Evolutionary conservation across 139 green algal genomes (phyloP), one percentile per base, ranked within the genome.

Genomic region (Ettlia oleoabundans): DNA sequence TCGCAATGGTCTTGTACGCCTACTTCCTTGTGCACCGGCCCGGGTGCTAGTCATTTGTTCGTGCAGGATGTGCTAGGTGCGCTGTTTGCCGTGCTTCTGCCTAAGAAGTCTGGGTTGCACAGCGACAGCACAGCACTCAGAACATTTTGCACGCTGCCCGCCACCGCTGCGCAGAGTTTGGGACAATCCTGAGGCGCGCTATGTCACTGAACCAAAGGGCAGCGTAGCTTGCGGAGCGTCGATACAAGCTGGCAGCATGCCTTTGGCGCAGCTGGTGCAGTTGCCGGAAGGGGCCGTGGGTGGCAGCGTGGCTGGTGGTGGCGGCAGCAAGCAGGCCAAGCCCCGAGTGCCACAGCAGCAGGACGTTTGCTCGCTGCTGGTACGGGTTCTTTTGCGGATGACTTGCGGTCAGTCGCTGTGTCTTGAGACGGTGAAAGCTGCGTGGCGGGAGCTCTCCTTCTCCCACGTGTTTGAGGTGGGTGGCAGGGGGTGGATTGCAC

Each of bases 401-500:
- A 21, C 37, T 15, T 22, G 62, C 22, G 79, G 79, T 26, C 22
- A 68, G 55, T 24, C 19, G 38, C 55, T 79, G 40, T 35, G 21
- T 10, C 55, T 86, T 52, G 70, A 53, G 15, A 83, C 64, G 21
- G 69, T 86, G 2, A 86, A 86, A 64, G 41, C n/a, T 22, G 62
- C 33, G n/a, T 86, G 82, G 82, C 78, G 40, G 15, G 32, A 83
- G 61, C 70, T 82, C 6, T 32, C 32, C 30, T 86, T 82, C 68
- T 86, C 82, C 1, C 64, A 79, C 42, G 32, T 86, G 5, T 86
- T 83, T 24, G 37, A 76, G 82, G 82, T 86, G 70, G 7, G 26
- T 61, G 21, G 42, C 42, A 28, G 1, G 42, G 41, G 28, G 40
- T 28, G 2, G 32, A 58, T 22, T 37, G 38, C 26, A 6, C 38